Evolutionary conservation across 768 basidiomycete species (phyloP).

Genomic region (Tylopilus sp.): DNA sequence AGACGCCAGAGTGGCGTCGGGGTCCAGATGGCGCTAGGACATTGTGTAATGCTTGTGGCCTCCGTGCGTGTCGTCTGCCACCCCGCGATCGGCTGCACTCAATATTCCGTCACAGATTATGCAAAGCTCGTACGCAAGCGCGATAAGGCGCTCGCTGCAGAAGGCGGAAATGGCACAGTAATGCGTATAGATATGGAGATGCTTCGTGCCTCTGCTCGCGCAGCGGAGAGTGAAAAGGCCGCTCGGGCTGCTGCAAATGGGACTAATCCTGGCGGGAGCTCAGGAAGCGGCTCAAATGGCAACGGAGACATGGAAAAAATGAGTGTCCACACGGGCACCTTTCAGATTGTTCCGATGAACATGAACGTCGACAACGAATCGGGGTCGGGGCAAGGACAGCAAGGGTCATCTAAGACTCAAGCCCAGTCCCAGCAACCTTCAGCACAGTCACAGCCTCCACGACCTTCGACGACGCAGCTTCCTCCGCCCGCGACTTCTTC

Average conservation of each 20-base stretch:
- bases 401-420: slow-evolving; percentile 1
- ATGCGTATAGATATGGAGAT: slow-evolving; percentile 72
- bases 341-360: slow-evolving; percentile 41
- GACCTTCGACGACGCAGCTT: slow-evolving; percentile 9
- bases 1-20: slow-evolving; percentile 86
- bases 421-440: slow-evolving; percentile 4
- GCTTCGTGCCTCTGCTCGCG: slow-evolving; percentile 67
- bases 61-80: slow-evolving; percentile 45
- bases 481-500: slow-evolving; percentile 6
- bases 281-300: slow-evolving; percentile 5
- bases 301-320: slow-evolving; percentile 27
- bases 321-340: slow-evolving; percentile 54
- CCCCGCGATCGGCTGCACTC: neutral
- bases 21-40: slow-evolving; percentile 84
- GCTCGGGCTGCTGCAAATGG: slow-evolving; percentile 28
- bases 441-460: slow-evolving; percentile 8
- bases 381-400: slow-evolving; percentile 6
- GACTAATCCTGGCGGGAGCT: slow-evolving; percentile 20
- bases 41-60: slow-evolving; percentile 80
- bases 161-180: slow-evolving; percentile 40
- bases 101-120: slow-evolving; percentile 49
- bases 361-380: slow-evolving; percentile 22
- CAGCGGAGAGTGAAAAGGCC: slow-evolving; percentile 41
- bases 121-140: slow-evolving; percentile 80
- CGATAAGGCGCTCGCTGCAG: slow-evolving; percentile 57